phyloP scores from a whole-genome alignment of 176 grass and related monocot species.

The Paspalum notatum region DNA sequence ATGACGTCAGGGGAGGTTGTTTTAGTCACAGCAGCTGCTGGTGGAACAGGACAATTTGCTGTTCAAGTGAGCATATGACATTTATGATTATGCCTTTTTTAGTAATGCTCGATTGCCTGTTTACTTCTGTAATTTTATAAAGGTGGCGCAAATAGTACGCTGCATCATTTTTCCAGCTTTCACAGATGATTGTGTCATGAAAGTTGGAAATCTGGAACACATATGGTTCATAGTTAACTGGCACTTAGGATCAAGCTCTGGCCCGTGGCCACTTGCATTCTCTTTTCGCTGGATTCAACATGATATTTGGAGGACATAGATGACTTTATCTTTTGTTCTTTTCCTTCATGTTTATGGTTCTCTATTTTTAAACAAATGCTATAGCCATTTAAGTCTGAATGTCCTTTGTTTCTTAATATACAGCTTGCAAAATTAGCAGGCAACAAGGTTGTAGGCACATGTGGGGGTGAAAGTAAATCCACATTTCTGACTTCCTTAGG shows the following conservation, averaged over 20 bases:
- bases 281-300: constrained; percentile 23
- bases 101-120: constrained; percentile 15
- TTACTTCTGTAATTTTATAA: constrained; percentile 33
- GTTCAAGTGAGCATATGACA: constrained; percentile 68
- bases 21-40: constrained; percentile 92
- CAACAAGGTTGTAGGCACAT: constrained; percentile 96
- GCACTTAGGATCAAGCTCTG: constrained; percentile 11
- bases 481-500: constrained; percentile 79
- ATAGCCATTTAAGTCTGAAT: constrained; percentile 5
- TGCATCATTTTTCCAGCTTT: background rate
- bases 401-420: constrained; percentile 33
- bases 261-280: constrained; percentile 6
- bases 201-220: background rate
- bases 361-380: constrained; percentile 25
- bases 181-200: constrained; percentile 25
- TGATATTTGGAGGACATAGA: constrained; percentile 16
- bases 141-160: background rate
- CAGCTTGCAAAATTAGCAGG: constrained; percentile 91
- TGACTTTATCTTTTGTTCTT: constrained; percentile 10
- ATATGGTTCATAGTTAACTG: constrained; percentile 13
- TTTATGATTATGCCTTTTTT: constrained; percentile 21
- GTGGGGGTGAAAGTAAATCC: constrained; percentile 88
- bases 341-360: background rate
- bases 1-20: constrained; percentile 77
- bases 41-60: constrained; percentile 96